Evolutionary conservation across 306 rosid species (phyloP), one percentile per base, ranked within the genome.

Genomic region (Senna tora): DNA sequence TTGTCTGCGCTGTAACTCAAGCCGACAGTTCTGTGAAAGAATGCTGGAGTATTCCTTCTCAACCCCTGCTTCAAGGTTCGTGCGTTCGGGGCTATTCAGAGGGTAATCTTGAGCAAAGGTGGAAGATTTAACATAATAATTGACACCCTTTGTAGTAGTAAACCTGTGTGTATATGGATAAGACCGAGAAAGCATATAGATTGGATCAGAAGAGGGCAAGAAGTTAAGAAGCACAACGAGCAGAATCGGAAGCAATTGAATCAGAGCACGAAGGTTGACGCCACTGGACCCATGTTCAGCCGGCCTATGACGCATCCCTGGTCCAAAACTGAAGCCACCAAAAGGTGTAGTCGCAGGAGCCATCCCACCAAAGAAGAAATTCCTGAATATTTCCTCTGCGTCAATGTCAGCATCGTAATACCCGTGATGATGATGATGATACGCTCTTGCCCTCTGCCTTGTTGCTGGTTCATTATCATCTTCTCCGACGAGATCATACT

Each of bases 281-380:
- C 96, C 97, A 28, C 89, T 87, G 6, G 97, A 87, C 0, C 88
- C 89, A 42, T 81, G 80, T 4, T 86, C 92, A 25, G 75, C 88
- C 9, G 65, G 83, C 70, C 97, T 80, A 9, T 65, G 89, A 53
- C 49, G 87, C 98, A 76, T 84, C 74, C 93, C 90, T 0, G 82
- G 72, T 30, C 96, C 94, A 65, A 87, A 93, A 74, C 87, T 93
- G 77, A 91, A 93, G 41, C 97, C 94, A 9, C 93, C 81, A 56
- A 88, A 90, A 61, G 82, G 78, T 3, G 92, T 77, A 0, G 90
- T 77, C 0, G 90, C 78, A 0, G 98, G 96, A 15, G 93, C 88
- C 97, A 93, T 93, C 61, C 96, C 96, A 28, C 97, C 96, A 22
- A 87, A 93, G 85, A 93, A 93, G 84, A 93, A 93, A 65, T 88